Base-by-base conservation (phyloP, 306 rosid species). In the Cicer chorassanicum region DNA sequence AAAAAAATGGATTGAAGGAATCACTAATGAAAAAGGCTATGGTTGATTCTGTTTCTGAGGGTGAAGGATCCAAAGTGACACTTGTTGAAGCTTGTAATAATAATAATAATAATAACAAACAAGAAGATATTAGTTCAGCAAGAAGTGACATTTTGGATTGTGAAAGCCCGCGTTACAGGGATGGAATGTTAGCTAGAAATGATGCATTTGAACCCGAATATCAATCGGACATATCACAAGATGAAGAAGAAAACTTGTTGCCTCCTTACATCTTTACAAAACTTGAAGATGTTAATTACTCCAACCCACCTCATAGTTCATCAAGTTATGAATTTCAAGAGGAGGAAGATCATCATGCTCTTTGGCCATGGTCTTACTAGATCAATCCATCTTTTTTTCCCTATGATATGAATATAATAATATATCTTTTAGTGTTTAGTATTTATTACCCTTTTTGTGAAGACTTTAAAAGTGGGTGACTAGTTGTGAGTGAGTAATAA, bases 361-460 rank as follows among this genome's bases (percentile, higher is more conserved):
- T 93, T 65, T 93, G 97, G 97, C 65, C 88, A 14, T 93, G 98
- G 98, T 79, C 95, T 42, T 85, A 74, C 72, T 85, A 67, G 54
- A 8, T 56, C 34, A 24, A 24, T 24, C 34, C 34, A 24, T 49
- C n/a, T n/a, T 6, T 8, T 69, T 36, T 55, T 19, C 70, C 56
- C 14, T 50, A 9, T 73, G 6, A 64, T 63, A 12, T 72, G 9
- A 56, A 49, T 64, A 0, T 11, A 36, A 24, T 24, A 24, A 0
- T 60, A 43, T 34, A 11, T 57, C 12, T 39, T 65, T 7, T n/a
- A 9, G 9, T 40, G 38, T 61, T 67, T 78, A 75, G 78, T 61
- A 76, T 70, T 66, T 77, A 40, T 66, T 77, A 40, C 79, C 65
- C n/a, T n/a, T 56, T 56, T 45, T 69, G 77, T 79, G 46, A n/a